Evolutionary conservation across 345 rosid genomes (phyloP).

Genomic region (Noccaea caerulescens): DNA sequence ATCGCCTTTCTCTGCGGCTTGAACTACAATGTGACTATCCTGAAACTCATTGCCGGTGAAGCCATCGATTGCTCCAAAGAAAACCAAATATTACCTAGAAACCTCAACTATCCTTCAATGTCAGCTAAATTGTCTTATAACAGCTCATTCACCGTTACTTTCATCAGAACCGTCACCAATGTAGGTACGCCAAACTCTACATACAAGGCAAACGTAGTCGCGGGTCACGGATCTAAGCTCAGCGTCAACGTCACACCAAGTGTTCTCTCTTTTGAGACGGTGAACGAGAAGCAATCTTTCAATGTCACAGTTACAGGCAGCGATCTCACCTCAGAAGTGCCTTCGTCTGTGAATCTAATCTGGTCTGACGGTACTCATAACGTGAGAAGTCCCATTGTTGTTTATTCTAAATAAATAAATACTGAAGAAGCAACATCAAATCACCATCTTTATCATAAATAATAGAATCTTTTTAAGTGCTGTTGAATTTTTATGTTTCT

Average conservation of each 20-base stretch:
- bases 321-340: not conserved
- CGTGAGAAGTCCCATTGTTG: slow-evolving; percentile 45
- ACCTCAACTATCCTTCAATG: slow-evolving; percentile 37
- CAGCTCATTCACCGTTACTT: slow-evolving; percentile 30
- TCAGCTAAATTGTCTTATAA: not conserved
- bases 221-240: slow-evolving; percentile 5
- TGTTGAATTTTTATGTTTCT: no score
- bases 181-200: slow-evolving; percentile 52
- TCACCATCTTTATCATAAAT: not conserved
- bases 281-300: slow-evolving; percentile 51
- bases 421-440: not conserved
- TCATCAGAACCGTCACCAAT: slow-evolving; percentile 60
- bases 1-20: slow-evolving; percentile 39
- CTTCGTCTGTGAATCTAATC: slow-evolving; percentile 39
- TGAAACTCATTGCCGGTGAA: slow-evolving; percentile 41
- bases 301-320: slow-evolving; percentile 41
- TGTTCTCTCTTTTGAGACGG: slow-evolving; percentile 46
- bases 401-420: not conserved
- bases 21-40: slow-evolving; percentile 3
- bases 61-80: slow-evolving; percentile 41
- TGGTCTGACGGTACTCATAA: slow-evolving; percentile 47
- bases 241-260: slow-evolving; percentile 47
- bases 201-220: slow-evolving; percentile 45
- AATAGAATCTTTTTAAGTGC: no score
- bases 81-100: not conserved